Conservation (phyloP, 2,329 filamentous ascomycete genomes). For the Penicillium sp. region DNA sequence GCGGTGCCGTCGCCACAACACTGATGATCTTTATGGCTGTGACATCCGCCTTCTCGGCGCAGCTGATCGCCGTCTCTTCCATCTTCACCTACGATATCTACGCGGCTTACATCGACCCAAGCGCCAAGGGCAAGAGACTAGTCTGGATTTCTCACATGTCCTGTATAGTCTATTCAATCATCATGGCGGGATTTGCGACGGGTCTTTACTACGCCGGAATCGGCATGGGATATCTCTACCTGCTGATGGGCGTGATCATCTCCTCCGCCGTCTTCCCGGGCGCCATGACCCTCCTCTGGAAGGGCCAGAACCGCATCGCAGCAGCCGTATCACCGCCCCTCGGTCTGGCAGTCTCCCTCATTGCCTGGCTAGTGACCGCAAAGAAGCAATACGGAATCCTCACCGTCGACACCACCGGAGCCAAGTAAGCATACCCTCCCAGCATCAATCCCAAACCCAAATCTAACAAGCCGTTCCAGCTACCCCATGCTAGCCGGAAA, state of each 20-base stretch:
- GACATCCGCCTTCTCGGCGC: conserved; percentile 76
- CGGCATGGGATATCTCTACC: conserved; percentile 82
- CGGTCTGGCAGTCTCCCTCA: conserved; percentile 65
- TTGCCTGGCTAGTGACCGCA: conserved; percentile 75
- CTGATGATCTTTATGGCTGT: conserved; percentile 89
- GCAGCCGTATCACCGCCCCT: conserved; percentile 67
- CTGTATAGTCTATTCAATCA: conserved; percentile 70
- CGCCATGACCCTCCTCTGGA: conserved; percentile 76
- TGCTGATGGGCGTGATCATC: conserved; percentile 91
- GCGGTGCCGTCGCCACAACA: conserved; percentile 74
- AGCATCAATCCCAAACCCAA: background rate
- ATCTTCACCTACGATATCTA: conserved; percentile 89
- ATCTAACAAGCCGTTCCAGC: conserved; percentile 21
- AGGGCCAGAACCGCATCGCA: conserved; percentile 72
- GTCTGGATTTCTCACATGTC: conserved; percentile 76
- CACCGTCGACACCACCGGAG: conserved; percentile 70
- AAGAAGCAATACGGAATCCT: conserved; percentile 67
- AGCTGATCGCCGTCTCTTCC: conserved; percentile 82
- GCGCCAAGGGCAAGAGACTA: conserved; percentile 69
- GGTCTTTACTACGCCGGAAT: conserved; percentile 72
- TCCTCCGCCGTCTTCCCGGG: conserved; percentile 80
- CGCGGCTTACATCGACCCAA: conserved; percentile 79
- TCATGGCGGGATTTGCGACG: conserved; percentile 75
- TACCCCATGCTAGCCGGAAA: conserved; percentile 86
- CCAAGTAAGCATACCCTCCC: conserved; percentile 52